Percentiles rank a stretch among this genome's conserved stretches.
Conservation (phyloP, 2,329 filamentous ascomycete species). For the Endoconidiophora polonica region DNA sequence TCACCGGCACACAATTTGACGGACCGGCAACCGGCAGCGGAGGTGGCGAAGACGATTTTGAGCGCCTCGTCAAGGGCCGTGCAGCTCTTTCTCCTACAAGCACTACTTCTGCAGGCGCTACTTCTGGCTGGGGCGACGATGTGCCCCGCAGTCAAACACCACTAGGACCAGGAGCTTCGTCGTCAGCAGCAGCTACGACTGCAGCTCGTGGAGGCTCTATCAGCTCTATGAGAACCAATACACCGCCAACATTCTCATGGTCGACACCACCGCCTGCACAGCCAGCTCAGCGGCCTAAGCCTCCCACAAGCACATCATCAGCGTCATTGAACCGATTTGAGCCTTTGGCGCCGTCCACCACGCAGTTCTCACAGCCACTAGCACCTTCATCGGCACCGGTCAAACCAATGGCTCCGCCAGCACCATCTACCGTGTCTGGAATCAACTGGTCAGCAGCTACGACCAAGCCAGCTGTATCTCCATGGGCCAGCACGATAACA, state of each 20-base stretch:
- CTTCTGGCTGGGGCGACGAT: conserved; percentile 32
- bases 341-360: conserved; percentile 38
- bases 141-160: too few species aligned
- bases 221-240: not conserved
- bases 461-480: not conserved
- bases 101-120: conserved; percentile 25
- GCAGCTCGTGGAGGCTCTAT: conserved; percentile 18
- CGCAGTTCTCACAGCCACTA: conserved; percentile 46
- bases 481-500: not conserved
- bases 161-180: too few species aligned
- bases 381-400: conserved; percentile 17
- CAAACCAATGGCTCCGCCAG: conserved; percentile 30
- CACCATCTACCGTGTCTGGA: conserved; percentile 14
- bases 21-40: conserved; percentile 25
- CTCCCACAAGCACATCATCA: conserved; percentile 31
- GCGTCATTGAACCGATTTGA: conserved; percentile 27
- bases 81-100: conserved; percentile 17
- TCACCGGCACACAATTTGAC: conserved; percentile 44
- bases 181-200: not conserved
- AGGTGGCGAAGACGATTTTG: conserved; percentile 59
- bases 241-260: conserved; percentile 41
- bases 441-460: not conserved
- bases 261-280: conserved; percentile 37
- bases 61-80: conserved; percentile 67
- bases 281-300: conserved; percentile 11